Evolutionary conservation across 2,329 filamentous ascomycete species (phyloP), one percentile per base, ranked within the genome.

Genomic region (Stagonosporopsis rhizophila): DNA sequence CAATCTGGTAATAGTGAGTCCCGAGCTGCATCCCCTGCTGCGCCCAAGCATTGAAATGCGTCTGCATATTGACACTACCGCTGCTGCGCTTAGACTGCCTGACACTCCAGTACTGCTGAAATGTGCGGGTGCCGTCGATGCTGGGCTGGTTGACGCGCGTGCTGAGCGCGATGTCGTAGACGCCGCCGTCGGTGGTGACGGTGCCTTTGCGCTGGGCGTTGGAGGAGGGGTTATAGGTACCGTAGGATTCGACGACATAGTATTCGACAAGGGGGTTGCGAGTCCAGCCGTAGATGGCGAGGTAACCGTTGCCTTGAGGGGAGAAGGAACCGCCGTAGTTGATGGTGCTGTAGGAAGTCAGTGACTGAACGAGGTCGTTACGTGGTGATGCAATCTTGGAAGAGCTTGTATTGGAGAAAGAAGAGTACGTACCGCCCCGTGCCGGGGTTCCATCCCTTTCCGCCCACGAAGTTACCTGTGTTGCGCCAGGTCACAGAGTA

Each of bases 251-350:
- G 59, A 85, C 76, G 56, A 86, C 79, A 72, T 85, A 86, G 75
- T 85, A 85, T 60, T 85, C 83, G 62, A 85, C 75, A 11, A 84
- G 73, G 0, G 82, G 81, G 60, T 77, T 77, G 14, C 69, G 75
- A 4, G 80, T 83, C 82, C 84, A 87, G 28, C 83, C 83, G 61
- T 86, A 86, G 27, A 86, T 68, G 15, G 83, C 65, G 17, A 72
- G 62, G 23, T 69, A 68, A 9, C 61, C 65, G 14, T 65, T 67
- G 0, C 64, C 63, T 38, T 63, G 59, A 49, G 63, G 56, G n/a
- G 56, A 49, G 58, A 62, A 68, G n/a, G 60, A 60, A n/a, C 64
- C 64, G 17, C 55, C 52, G 44, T 67, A 68, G 44, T 53, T 62
- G 44, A 69, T 62, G 14, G 53, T 52, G 12, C 60, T 66, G 6